Evolutionary conservation across 495 filamentous ascomycete genomes (phyloP).

Genomic region (Aspergillus cristatus): DNA sequence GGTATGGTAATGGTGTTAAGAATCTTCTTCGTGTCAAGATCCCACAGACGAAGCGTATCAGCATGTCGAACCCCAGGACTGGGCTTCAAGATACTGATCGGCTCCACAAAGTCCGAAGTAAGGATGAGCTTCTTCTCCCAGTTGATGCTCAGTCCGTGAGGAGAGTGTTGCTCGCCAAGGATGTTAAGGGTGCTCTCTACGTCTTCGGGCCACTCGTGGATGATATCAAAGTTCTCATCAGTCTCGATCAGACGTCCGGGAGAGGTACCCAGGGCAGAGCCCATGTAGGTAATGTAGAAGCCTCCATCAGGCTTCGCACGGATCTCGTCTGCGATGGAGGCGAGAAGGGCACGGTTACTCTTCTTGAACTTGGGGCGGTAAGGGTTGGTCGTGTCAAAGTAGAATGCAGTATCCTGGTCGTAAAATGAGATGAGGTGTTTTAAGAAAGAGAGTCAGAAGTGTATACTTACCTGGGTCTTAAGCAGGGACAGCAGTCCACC

Average conservation of each 20-base stretch:
- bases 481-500: constrained; percentile 53
- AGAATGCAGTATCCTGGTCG: constrained; percentile 51
- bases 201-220: constrained; percentile 51
- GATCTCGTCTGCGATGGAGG: constrained; percentile 55
- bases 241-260: constrained; percentile 53
- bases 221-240: constrained; percentile 50
- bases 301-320: constrained; percentile 56
- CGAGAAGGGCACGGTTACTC: constrained; percentile 46
- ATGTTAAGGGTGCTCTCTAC: constrained; percentile 41
- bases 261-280: constrained; percentile 45
- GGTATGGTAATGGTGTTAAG: constrained; percentile 55
- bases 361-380: constrained; percentile 50
- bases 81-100: constrained; percentile 50
- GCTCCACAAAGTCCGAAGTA: constrained; percentile 55
- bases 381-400: constrained; percentile 50
- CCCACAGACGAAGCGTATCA: constrained; percentile 52
- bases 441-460: not conserved
- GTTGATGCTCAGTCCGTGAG: constrained; percentile 51
- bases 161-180: constrained; percentile 49
- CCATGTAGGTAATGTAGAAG: constrained; percentile 55
- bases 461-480: constrained; percentile 39
- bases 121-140: constrained; percentile 47
- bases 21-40: constrained; percentile 41
- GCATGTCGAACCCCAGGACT: constrained; percentile 41
- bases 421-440: not conserved